Conservation (phyloP, 192 early-diverging fungal genomes). For the Podochytrium sp. region DNA sequence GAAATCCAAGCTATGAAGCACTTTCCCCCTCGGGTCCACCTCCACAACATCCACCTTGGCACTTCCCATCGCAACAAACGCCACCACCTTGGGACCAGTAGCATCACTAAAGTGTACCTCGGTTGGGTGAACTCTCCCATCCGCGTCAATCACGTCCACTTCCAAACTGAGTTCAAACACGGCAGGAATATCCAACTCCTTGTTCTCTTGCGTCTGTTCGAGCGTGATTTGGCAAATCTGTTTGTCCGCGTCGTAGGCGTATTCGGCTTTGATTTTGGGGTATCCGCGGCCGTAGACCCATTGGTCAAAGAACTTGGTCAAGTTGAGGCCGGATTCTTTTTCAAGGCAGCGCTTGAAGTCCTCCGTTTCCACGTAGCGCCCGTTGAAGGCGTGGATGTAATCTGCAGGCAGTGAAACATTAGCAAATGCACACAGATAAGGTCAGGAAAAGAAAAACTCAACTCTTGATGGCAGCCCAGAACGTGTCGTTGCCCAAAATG, state of each 20-base stretch:
- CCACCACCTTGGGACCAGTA: constrained; percentile 29
- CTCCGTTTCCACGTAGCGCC: constrained; percentile 52
- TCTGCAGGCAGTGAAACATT: not conserved
- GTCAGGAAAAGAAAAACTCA: constrained; percentile 5
- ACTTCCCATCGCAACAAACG: constrained; percentile 26
- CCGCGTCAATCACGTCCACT: constrained; percentile 46
- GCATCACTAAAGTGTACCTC: constrained; percentile 41
- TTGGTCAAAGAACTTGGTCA: constrained; percentile 81
- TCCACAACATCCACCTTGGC: constrained; percentile 41
- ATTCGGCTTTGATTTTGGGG: constrained; percentile 78
- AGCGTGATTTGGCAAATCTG: constrained; percentile 78
- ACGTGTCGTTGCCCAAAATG: constrained; percentile 51
- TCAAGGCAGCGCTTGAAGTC: constrained; percentile 73
- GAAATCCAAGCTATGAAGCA: constrained; percentile 45
- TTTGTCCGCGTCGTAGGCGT: constrained; percentile 83
- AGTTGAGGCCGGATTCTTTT: constrained; percentile 79
- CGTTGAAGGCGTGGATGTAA: constrained; percentile 48
- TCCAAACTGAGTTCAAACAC: constrained; percentile 50
- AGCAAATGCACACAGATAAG: not conserved
- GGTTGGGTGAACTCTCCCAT: constrained; percentile 38
- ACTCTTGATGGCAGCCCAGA: constrained; percentile 53
- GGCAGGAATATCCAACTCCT: constrained; percentile 37
- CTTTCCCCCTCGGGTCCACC: constrained; percentile 52
- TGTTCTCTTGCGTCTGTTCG: constrained; percentile 52
- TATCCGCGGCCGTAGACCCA: constrained; percentile 92